Conservation (phyloP, 129 eudicot genomes). For the Helianthus tuberosus region DNA sequence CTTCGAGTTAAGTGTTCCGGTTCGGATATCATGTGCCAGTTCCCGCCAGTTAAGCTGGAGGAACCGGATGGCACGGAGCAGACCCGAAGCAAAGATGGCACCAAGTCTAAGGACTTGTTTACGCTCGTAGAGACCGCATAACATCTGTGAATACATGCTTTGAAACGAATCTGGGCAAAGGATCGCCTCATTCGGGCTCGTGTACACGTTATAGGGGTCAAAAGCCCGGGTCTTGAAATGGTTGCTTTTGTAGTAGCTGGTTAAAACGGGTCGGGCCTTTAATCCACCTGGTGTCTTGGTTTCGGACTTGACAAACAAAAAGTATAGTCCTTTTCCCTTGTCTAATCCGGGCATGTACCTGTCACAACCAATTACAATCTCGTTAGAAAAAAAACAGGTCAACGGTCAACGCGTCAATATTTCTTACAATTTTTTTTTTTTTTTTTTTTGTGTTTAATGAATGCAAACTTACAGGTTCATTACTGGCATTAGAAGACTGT, state of each 20-base stretch:
- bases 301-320: slow-evolving; percentile 85
- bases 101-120: slow-evolving; percentile 85
- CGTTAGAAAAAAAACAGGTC: not conserved
- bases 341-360: slow-evolving; percentile 88
- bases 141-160: slow-evolving; percentile 92
- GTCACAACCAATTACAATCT: slow-evolving; percentile 22
- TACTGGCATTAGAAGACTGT: slow-evolving; percentile 97
- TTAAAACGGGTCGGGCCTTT: slow-evolving; percentile 88
- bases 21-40: slow-evolving; percentile 64
- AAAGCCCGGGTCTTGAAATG: slow-evolving; percentile 89
- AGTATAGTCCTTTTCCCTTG: slow-evolving; percentile 92
- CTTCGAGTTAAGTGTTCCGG: slow-evolving; percentile 60
- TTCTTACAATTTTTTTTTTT: too few species aligned
- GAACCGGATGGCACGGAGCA: slow-evolving; percentile 95
- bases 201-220: slow-evolving; percentile 88
- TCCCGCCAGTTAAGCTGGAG: slow-evolving; percentile 89
- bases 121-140: slow-evolving; percentile 83
- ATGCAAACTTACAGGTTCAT: slow-evolving; percentile 83
- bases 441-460: not conserved
- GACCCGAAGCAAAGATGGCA: slow-evolving; percentile 93
- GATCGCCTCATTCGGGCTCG: slow-evolving; percentile 92
- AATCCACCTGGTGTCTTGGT: slow-evolving; percentile 91
- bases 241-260: slow-evolving; percentile 92
- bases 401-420: not conserved
- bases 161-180: slow-evolving; percentile 90